phyloP scores from a whole-genome alignment of 2,329 filamentous ascomycete species.

The Neofusicoccum cordaticola region DNA sequence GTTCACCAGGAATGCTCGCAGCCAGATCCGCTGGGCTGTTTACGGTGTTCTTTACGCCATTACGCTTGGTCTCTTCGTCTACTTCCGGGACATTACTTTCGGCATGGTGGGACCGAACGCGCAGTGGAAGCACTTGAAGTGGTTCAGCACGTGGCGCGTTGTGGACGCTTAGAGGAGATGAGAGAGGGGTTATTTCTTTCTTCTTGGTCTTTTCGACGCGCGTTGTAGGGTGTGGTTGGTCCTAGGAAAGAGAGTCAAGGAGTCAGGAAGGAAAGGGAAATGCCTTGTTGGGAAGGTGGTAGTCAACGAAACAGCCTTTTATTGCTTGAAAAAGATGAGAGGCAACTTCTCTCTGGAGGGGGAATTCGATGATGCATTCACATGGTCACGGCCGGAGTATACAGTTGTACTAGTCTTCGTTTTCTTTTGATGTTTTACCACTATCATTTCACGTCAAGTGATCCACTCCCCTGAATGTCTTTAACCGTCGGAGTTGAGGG shows the following conservation, averaged over 20 bases:
- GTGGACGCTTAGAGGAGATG: conserved; percentile 50
- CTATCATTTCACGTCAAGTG: background rate
- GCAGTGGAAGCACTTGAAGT: conserved; percentile 89
- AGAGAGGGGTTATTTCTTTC: background rate
- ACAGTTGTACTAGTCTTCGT: conserved; percentile 7
- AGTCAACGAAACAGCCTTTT: background rate
- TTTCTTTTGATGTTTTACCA: background rate
- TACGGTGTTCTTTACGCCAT: conserved; percentile 72
- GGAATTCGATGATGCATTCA: background rate
- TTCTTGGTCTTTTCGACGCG: background rate
- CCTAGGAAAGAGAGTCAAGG: background rate
- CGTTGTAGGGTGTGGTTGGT: background rate
- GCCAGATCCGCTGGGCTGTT: conserved; percentile 62
- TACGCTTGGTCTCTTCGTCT: conserved; percentile 78
- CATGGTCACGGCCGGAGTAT: conserved; percentile 11
- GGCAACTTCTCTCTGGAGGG: background rate
- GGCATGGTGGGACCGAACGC: conserved; percentile 85
- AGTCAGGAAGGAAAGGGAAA: background rate
- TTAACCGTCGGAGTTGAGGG: background rate
- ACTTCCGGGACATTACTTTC: conserved; percentile 93
- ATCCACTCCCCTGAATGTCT: background rate
- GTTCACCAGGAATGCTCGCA: conserved; percentile 66
- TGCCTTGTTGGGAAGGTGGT: too few species aligned
- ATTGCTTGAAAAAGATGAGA: background rate
- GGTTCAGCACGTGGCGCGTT: conserved; percentile 85